Evolutionary conservation across 2,329 filamentous ascomycete genomes (phyloP), one percentile per base, ranked within the genome.

Genomic region (Apiospora pterosperma): DNA sequence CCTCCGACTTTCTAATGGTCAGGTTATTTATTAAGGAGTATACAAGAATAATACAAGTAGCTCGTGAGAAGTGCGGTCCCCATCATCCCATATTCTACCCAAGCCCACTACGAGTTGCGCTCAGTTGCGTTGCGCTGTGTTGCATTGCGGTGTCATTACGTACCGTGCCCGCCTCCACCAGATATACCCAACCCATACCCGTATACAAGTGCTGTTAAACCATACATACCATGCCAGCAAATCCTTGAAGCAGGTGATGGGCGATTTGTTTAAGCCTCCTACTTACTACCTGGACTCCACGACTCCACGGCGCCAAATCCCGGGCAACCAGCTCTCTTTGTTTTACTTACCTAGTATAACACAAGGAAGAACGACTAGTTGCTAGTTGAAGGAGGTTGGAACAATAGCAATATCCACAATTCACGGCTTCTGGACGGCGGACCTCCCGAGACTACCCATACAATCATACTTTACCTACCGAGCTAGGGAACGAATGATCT

Each of bases 401-500:
- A 42, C 41, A n/a, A 42, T 42, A 42, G 41, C 25, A 34, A 10
- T 55, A 55, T 55, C 48, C 48, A 34, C 48, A 55, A 34, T 55
- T 55, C 48, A 21, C 48, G 48, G 48, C 48, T 55, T 34, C 28
- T n/a, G 28, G 28, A 34, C 48, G 48, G 48, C 48, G 48, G 48
- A 55, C 48, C 48, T 55, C 48, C 48, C 48, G 48, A 55, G 48
- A 55, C 48, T 28, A 55, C n/a, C n/a, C n/a, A n/a, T n/a, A 55
- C 48, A 55, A 55, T 55, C 48, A 55, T 34, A 55, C 48, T 55
- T 55, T 55, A 55, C 48, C 34, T 55, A 55, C 48, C 34, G 31
- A 55, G 48, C 48, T 55, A 19, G 48, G 48, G 31, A 55, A 55
- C 48, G 48, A 55, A 55, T 55, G 25, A 55, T 55, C 48, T 55